Evolutionary conservation across 441 rosid species (phyloP), one percentile per base, ranked within the genome.

Genomic region (Mallotus japonicus): DNA sequence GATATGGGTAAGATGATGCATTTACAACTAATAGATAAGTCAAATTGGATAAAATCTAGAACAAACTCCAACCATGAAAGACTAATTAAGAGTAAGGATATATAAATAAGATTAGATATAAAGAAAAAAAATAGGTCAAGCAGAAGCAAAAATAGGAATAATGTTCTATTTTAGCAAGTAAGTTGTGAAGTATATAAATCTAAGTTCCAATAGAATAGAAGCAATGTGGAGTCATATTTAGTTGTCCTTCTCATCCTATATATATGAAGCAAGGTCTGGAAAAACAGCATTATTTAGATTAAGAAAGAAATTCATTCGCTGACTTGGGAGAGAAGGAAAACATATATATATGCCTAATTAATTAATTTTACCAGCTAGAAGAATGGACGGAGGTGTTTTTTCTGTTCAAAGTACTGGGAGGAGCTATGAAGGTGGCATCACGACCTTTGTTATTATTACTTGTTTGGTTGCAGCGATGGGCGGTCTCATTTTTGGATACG

Each of bases 341-440:
- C 17, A 3, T 14, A 5, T 19, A 20, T n/a, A 15, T 16, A 40
- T 6, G 10, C 46, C 19, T 17, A 17, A 28, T 16, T 15, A 14
- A 15, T 5, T 28, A 28, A 28, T 13, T 49, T 19, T 44, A 6
- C n/a, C 32, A 28, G 32, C 32, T 22, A n/a, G 32, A 44, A 77
- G 78, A 54, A 87, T 87, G 91, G 91, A 88, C 0, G 89, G 85
- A 19, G 89, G 91, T 71, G 80, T 70, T 37, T 82, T 79, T 69
- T 85, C 73, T 44, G 51, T 74, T 63, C 79, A 72, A 1, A 58
- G 76, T 50, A 64, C 65, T 2, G 80, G 73, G 49, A 78, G 74
- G 50, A 70, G 75, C 20, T 88, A 88, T 67, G 86, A 84, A 69
- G 88, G 92, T 17, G 79, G 87, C 4, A 80, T 87, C 71, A 87